A percentile compares a stretch with the other conserved stretches of the same genome.
Evolutionary conservation across 441 rosid species (phyloP).

Genomic region (Gossypium gossypioides): DNA sequence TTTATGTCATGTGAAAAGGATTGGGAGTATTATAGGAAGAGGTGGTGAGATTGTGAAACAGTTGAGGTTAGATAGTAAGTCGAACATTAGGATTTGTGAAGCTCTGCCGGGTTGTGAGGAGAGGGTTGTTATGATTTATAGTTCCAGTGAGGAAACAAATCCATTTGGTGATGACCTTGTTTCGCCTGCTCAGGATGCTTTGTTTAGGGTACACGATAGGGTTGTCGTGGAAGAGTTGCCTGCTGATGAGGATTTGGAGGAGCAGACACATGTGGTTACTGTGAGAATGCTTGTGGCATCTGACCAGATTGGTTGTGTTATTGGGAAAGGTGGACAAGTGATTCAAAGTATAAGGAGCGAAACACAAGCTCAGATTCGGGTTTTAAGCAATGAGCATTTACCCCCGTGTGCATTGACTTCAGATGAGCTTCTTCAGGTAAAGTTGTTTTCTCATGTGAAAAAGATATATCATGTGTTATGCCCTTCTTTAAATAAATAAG

Average conservation of each 20-base stretch:
- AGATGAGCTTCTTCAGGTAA: slow-evolving; percentile 63
- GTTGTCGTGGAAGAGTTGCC: slow-evolving; percentile 30
- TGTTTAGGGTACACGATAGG: slow-evolving; percentile 49
- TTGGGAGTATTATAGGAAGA: slow-evolving; percentile 55
- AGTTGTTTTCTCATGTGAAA: not conserved
- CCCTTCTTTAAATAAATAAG: not conserved
- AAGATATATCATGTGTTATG: slow-evolving; percentile 1
- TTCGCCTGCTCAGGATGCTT: slow-evolving; percentile 62
- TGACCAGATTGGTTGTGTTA: slow-evolving; percentile 65
- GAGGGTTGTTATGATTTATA: slow-evolving; percentile 46
- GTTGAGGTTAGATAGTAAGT: slow-evolving; percentile 43
- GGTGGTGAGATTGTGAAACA: slow-evolving; percentile 59
- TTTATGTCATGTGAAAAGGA: slow-evolving; percentile 46
- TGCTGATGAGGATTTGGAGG: slow-evolving; percentile 32
- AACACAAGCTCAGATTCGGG: slow-evolving; percentile 53
- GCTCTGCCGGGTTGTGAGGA: slow-evolving; percentile 48
- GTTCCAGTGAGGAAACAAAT: slow-evolving; percentile 47
- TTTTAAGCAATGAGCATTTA: slow-evolving; percentile 41
- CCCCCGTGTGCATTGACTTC: slow-evolving; percentile 44
- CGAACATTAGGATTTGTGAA: slow-evolving; percentile 48
- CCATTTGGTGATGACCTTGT: slow-evolving; percentile 30
- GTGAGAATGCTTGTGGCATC: slow-evolving; percentile 55
- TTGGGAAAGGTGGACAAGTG: slow-evolving; percentile 63
- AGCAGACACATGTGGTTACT: slow-evolving; percentile 29
- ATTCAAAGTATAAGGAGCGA: slow-evolving; percentile 45